Evolutionary conservation across 495 filamentous ascomycete species (phyloP), one percentile per base, ranked within the genome.

Genomic region (Annulohypoxylon stygium): DNA sequence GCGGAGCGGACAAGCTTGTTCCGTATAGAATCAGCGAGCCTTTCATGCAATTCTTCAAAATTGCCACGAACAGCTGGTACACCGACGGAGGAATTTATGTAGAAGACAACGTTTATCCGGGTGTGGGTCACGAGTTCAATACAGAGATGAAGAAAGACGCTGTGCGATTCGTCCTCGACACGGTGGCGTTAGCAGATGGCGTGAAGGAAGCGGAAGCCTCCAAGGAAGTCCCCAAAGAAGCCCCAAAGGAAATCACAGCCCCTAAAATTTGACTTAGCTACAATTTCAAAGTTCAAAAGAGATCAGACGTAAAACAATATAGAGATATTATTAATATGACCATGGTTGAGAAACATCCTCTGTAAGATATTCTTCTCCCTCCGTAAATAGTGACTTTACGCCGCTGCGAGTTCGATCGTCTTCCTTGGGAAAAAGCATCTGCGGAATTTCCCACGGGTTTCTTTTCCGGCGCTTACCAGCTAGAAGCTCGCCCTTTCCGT

Each of bases 1-100:
- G 95, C 0, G 91, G 84, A 0, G 83, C 83, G 16, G 96, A 99
- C 78, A 94, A 93, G 75, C 79, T 98, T 54, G 95, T 99, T 18
- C 95, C 96, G 6, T 93, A 93, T 79, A 82, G 83, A 23, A 89
- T 88, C 14, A 84, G 86, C 2, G 87, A 91, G 75, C 85, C 86
- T 0, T 97, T 98, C 77, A 67, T 97, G 54, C 77, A 79, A 7
- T 93, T 90, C 81, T 83, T 98, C 60, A 91, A 92, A 78, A 79
- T 86, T 37, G 89, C 89, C 0, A 76, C 88, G 41, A 80, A 76
- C 1, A 79, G 81, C 9, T 91, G 88, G 88, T 90, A 87, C 58
- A 82, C 81, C 4, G 88, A 89, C 61, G 87, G 87, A 9, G 81
- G 80, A 7, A 80, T 93, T 6, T 83, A 84, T 26, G 83, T 97